Percentiles rank a stretch among this genome's conserved stretches.
These are phyloP conservation scores for Syzygium malaccense DNA, from an alignment of 441 rosid species.

Conservation along the genomic window DNA sequence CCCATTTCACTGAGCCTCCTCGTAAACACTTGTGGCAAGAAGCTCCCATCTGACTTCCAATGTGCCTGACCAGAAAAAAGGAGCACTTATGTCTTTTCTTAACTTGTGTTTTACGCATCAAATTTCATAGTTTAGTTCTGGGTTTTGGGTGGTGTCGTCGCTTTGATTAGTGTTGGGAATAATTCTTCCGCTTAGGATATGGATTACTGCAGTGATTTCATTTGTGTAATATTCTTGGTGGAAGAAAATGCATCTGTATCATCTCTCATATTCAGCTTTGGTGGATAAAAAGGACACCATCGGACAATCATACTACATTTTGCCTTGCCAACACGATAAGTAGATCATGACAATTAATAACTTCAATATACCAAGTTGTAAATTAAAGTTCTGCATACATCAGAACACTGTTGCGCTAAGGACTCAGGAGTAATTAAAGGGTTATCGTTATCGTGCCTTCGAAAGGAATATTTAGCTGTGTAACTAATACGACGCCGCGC, in stretches of 20 bases:
- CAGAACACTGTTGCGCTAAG: neutral
- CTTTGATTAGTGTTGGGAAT: neutral
- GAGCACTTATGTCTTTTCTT: neutral
- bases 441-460: neutral
- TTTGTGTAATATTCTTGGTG: neutral
- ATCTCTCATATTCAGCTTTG: neutral
- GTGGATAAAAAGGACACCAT: neutral
- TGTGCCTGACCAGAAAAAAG: slow-evolving; percentile 21
- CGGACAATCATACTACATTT: neutral
- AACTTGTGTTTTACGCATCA: neutral
- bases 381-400: neutral
- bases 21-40: slow-evolving; percentile 49
- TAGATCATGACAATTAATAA: neutral
- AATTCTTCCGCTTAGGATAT: neutral
- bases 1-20: slow-evolving; percentile 57
- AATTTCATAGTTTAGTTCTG: neutral
- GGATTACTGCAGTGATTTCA: neutral
- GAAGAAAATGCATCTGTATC: neutral
- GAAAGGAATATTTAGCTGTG: neutral
- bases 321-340: neutral
- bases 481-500: neutral
- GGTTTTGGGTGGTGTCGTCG: neutral
- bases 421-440: neutral
- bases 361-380: neutral
- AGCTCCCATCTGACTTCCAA: slow-evolving; percentile 51